Percentiles rank a stretch among this genome's conserved stretches.
phyloP scores from a whole-genome alignment of 805 yeast species.

The Brettanomyces nanus region DNA sequence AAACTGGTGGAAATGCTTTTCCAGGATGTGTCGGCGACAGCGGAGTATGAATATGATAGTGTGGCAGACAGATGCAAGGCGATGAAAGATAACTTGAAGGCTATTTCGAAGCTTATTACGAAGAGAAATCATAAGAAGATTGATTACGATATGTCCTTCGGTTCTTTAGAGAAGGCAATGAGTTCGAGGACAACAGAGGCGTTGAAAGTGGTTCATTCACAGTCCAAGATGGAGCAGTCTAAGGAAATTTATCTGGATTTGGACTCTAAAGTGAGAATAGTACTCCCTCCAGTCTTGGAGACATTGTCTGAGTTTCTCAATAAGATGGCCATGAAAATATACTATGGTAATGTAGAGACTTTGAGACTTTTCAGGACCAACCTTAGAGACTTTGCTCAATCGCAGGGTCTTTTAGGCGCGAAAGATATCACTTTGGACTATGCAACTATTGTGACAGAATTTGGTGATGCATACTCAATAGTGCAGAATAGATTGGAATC shows the following conservation, averaged over 20 bases:
- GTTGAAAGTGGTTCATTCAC: constrained; percentile 25
- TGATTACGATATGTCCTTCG: constrained; percentile 31
- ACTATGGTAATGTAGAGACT: constrained; percentile 32
- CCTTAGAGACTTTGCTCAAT: constrained; percentile 18
- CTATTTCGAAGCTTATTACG: constrained; percentile 31
- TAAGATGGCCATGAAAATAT: constrained; percentile 29
- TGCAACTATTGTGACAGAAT: constrained; percentile 29
- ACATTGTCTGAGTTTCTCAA: constrained; percentile 43
- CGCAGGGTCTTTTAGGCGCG: constrained; percentile 22
- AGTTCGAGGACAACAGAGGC: constrained; percentile 26
- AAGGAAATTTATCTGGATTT: constrained; percentile 27
- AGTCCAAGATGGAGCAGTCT: constrained; percentile 24
- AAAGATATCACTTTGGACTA: constrained; percentile 14
- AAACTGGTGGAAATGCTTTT: constrained; percentile 19
- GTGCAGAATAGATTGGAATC: constrained; percentile 32
- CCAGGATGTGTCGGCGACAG: constrained; percentile 15
- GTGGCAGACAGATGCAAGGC: constrained; percentile 30
- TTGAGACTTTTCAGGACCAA: constrained; percentile 26
- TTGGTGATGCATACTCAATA: constrained; percentile 29
- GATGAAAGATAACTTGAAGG: constrained; percentile 31
- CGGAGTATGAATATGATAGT: constrained; percentile 20
- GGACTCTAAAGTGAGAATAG: constrained; percentile 31
- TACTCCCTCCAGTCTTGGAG: constrained; percentile 38
- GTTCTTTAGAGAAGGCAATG: constrained; percentile 31
- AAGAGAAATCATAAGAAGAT: constrained; percentile 37